Conservation (phyloP, 352 stramenopile species). For the Blastocystis sp. region DNA sequence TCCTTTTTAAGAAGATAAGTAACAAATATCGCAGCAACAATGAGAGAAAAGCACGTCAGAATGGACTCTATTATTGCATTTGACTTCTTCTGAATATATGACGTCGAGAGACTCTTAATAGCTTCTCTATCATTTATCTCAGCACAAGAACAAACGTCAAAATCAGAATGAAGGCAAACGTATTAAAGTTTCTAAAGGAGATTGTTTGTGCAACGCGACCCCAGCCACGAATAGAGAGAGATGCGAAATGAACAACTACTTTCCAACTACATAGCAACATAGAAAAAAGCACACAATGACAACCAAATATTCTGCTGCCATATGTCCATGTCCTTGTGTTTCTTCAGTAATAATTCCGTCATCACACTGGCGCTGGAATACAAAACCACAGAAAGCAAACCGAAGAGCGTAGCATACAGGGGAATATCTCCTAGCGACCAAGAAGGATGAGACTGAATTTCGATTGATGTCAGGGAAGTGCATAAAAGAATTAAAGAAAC, state of each 20-base stretch:
- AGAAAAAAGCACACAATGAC: not conserved
- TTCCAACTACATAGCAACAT: not conserved
- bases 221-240: not conserved
- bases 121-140: not conserved
- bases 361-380: not conserved
- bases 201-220: not conserved
- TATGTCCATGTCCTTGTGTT: not conserved
- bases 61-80: not conserved
- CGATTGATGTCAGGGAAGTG: not conserved
- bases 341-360: conserved; percentile 20
- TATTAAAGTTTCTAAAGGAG: conserved; percentile 13
- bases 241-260: not conserved
- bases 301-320: conserved; percentile 6
- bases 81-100: not conserved
- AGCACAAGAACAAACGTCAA: not conserved
- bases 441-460: not conserved
- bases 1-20: not conserved
- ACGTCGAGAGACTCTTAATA: not conserved
- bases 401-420: not conserved
- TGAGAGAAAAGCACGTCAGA: not conserved
- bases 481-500: not conserved
- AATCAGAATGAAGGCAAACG: not conserved
- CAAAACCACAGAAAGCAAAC: not conserved
- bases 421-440: not conserved
- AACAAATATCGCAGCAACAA: conserved; percentile 3